Base-by-base conservation (phyloP, 129 eudicot species). In the Helianthus tuberosus region DNA sequence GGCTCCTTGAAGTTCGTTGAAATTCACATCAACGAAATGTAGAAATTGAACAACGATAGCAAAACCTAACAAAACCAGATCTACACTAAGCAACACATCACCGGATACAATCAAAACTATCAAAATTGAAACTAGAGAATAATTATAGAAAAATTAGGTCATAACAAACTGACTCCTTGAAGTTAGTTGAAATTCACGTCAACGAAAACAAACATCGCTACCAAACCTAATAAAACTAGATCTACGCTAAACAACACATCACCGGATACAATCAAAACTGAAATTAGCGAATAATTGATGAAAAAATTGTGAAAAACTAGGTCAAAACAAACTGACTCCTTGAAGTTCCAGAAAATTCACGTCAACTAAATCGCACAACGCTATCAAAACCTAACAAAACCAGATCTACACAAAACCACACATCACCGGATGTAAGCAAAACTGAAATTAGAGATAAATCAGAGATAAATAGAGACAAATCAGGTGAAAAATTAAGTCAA, bases 1-100 rank as follows among this genome's bases (percentile, higher is more conserved):
- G 77, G 89, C 96, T 52, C 84, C 88, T 87, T 93, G 92, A 60
- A 93, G 98, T 62, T 93, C 87, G 78, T n/a, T 72, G 75, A 93
- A 32, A 32, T 32, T 32, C 5, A 32, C 36, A 32, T 32, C 36
- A 32, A 32, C 5, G 36, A 32, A 32, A n/a, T n/a, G n/a, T n/a
- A n/a, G n/a, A n/a, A n/a, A 32, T 32, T 5, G 3, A 32, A 32
- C 36, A 32, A 32, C 36, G 36, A 32, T 32, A 32, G 36, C 36
- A 32, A 32, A 32, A 54, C 5, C 36, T 32, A 32, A 32, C 36
- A 32, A 32, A 32, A 32, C 36, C 36, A 32, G 36, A 32, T 32
- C 36, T 32, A 32, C 36, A 32, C 36, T 32, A 32, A 32, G 36
- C 36, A 32, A 32, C 36, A 32, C 36, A 32, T 32, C 36, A 32